These are phyloP conservation scores for Triadica sebifera DNA, from an alignment of 345 rosid genomes.

Conservation along the genomic window DNA sequence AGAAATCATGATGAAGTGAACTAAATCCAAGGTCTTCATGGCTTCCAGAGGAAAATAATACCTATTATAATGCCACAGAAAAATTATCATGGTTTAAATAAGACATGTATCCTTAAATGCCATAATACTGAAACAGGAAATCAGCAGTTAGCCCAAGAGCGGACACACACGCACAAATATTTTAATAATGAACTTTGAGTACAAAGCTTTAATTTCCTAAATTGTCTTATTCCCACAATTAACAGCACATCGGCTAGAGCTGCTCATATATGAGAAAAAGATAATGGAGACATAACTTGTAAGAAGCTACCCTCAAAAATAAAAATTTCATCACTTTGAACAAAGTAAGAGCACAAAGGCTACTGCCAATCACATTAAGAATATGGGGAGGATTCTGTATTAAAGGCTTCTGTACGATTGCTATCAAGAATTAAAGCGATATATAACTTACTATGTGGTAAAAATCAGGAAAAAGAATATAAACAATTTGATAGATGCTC, in stretches of 20 bases:
- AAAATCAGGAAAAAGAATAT: neutral
- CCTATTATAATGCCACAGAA: constrained; percentile 34
- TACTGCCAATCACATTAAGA: neutral
- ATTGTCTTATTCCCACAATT: neutral
- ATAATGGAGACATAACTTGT: too few species aligned
- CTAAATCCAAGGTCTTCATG: constrained; percentile 40
- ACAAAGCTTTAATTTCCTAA: neutral
- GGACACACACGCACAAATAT: neutral
- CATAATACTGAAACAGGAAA: neutral
- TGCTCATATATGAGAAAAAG: neutral
- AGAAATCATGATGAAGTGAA: constrained; percentile 54
- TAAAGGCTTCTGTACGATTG: neutral
- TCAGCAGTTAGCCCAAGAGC: neutral
- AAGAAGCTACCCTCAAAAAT: neutral
- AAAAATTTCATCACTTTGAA: too few species aligned
- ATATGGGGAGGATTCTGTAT: neutral
- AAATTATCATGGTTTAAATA: neutral
- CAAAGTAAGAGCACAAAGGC: neutral
- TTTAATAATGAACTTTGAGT: neutral
- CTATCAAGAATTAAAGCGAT: neutral
- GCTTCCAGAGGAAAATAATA: constrained; percentile 45
- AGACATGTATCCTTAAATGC: neutral
- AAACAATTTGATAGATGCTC: too few species aligned
- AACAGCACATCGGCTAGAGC: neutral
- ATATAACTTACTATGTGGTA: neutral